Conservation (phyloP, 2,329 filamentous ascomycete genomes). For the Diaporthe sp. region DNA sequence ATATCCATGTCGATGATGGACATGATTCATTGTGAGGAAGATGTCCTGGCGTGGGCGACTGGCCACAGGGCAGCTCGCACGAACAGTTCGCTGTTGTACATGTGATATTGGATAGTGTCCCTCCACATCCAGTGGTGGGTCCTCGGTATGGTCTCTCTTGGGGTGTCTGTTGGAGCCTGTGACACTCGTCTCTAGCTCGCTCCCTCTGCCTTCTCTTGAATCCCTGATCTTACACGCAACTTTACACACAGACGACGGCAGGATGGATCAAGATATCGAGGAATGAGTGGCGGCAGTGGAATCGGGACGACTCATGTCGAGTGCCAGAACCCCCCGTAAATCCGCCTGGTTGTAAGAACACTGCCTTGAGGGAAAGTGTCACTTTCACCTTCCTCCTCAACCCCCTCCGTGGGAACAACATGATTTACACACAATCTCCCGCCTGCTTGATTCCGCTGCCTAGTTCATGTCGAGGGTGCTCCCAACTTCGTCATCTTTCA, state of each 20-base stretch:
- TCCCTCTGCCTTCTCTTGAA: neutral
- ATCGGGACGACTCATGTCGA: neutral
- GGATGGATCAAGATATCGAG: neutral
- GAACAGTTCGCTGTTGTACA: neutral
- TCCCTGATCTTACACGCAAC: neutral
- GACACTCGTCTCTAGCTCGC: neutral
- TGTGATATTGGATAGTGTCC: slow-evolving; percentile 1
- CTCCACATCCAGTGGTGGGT: neutral
- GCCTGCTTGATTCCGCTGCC: neutral
- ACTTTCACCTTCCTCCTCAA: neutral
- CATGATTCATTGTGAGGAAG: neutral
- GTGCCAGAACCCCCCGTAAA: neutral
- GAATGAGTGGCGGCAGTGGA: neutral
- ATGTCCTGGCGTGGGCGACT: neutral
- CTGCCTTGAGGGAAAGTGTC: neutral
- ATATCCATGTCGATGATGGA: neutral
- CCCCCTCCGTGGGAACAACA: neutral
- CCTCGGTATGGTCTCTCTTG: neutral
- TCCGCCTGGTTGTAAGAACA: neutral
- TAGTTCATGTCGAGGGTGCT: neutral
- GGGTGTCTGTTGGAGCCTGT: no score
- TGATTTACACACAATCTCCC: no score
- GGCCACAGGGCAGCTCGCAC: neutral
- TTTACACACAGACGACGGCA: neutral
- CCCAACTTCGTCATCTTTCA: no score